Percentiles rank a stretch among this genome's conserved stretches.
phyloP scores from a whole-genome alignment of 2,329 filamentous ascomycete species.

The Cyphellophora europaea region DNA sequence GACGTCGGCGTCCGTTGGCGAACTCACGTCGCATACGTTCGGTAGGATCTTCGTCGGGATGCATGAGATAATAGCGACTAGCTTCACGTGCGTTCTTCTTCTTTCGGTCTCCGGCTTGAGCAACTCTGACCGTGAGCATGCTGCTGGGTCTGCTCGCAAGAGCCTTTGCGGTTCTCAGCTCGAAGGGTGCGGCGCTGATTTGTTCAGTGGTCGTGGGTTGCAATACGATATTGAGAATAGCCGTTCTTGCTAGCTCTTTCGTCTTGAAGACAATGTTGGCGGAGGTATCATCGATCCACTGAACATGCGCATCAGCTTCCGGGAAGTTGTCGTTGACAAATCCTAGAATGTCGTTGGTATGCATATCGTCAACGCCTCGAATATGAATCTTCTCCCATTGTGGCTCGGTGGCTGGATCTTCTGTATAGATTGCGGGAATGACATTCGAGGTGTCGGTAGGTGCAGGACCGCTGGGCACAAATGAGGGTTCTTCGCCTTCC shows the following conservation, averaged over 20 bases:
- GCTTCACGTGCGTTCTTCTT: slow-evolving; percentile 64
- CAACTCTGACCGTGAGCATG: slow-evolving; percentile 62
- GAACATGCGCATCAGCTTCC: slow-evolving; percentile 51
- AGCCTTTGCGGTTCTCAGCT: slow-evolving; percentile 60
- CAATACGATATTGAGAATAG: slow-evolving; percentile 41
- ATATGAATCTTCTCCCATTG: slow-evolving; percentile 63
- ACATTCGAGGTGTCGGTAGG: slow-evolving; percentile 8
- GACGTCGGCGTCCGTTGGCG: slow-evolving; percentile 31
- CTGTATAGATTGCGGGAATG: slow-evolving; percentile 19
- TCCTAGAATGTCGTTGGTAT: slow-evolving; percentile 66
- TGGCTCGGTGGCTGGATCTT: slow-evolving; percentile 17
- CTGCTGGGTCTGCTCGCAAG: slow-evolving; percentile 60
- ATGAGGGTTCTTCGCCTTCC: slow-evolving; percentile 20
- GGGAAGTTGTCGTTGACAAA: slow-evolving; percentile 63
- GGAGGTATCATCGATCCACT: slow-evolving; percentile 93
- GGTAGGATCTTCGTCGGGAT: slow-evolving; percentile 79
- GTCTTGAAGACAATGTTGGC: slow-evolving; percentile 73
- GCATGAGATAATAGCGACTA: slow-evolving; percentile 85
- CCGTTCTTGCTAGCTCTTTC: slow-evolving; percentile 42
- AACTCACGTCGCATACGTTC: slow-evolving; percentile 54
- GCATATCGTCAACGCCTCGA: slow-evolving; percentile 71
- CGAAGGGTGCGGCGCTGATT: slow-evolving; percentile 47
- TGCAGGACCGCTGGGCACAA: slow-evolving; percentile 11
- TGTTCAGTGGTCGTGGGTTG: slow-evolving; percentile 22
- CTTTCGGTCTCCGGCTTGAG: slow-evolving; percentile 70